These are phyloP conservation scores for Aspergillus felis DNA, from an alignment of 2,329 filamentous ascomycete genomes.

Conservation along the genomic window DNA sequence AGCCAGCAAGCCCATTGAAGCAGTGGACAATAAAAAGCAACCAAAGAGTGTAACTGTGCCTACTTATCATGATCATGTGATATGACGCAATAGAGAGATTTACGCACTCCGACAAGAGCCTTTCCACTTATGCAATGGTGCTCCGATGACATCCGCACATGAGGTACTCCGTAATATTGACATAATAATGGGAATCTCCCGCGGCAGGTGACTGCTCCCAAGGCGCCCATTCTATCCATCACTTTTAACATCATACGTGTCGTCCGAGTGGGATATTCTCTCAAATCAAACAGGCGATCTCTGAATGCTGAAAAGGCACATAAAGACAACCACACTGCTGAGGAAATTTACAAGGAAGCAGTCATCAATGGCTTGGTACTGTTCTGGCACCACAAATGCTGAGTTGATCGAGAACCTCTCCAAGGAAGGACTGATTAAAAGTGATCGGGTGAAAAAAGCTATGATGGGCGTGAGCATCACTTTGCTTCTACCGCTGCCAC, in stretches of 20 bases:
- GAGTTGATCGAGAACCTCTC: constrained; percentile 76
- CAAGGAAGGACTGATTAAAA: constrained; percentile 67
- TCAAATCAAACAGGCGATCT: neutral
- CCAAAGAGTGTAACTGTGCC: no score
- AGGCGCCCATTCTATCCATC: neutral
- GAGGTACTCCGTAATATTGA: neutral
- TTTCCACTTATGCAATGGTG: neutral
- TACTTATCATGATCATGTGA: neutral
- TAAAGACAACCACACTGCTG: neutral
- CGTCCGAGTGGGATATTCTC: neutral
- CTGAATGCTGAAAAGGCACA: constrained; percentile 10
- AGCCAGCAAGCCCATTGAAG: no score
- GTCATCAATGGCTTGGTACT: constrained; percentile 79
- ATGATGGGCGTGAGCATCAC: constrained; percentile 63
- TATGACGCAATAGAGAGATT: neutral
- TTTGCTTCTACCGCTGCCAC: neutral
- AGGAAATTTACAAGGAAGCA: constrained; percentile 8
- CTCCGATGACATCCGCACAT: neutral
- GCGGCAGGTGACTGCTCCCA: neutral
- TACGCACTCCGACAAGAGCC: no score
- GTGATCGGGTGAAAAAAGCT: constrained; percentile 67
- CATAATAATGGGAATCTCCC: neutral
- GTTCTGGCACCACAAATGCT: constrained; percentile 69
- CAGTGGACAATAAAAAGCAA: no score
- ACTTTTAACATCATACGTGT: neutral